Evolutionary conservation across 768 basidiomycete genomes (phyloP), one percentile per base, ranked within the genome.

Genomic region (Gautieria morchelliformis): DNA sequence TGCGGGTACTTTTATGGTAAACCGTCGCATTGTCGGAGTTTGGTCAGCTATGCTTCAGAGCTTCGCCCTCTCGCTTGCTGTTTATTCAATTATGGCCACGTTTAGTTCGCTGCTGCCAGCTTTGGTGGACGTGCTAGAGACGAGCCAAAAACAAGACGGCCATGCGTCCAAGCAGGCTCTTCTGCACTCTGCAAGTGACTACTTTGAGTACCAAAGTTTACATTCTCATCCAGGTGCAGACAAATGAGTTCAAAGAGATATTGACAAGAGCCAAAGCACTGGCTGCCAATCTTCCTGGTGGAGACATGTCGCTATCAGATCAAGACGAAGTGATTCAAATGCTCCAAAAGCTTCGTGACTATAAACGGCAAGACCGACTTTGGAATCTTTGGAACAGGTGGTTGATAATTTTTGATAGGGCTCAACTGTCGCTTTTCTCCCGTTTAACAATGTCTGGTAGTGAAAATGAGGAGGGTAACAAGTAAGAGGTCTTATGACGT

Each of bases 1-100:
- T n/a, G 93, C 93, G 10, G 95, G 95, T 53, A 98, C 87, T 61
- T 78, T 81, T 70, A 99, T 91, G 39, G 74, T 77, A 71, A 93
- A 71, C 47, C 54, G 56, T 14, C 57, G 51, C 27, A 46, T 55
- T 40, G 32, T 24, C 52, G 42, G 52, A 40, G 52, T 24, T 44
- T 53, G 5, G 27, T 27, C 27, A 27, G n/a, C 27, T 27, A 53
- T 15, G 5, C 20, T 33, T 19, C 6, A 3, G 35, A 37, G 35
- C 35, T 40, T 35, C 20, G n/a, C 17, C 20, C 27, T 17, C 33
- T 22, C 22, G 35, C 19, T n/a, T n/a, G 41, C 14, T 22, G 14
- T 11, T 7, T 9, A n/a, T n/a, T n/a, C n/a, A n/a, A n/a, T n/a
- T n/a, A 56, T 56, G 54, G 30, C 41, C 8, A 20, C 56, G 8